Conservation (phyloP, 2,329 filamentous ascomycete genomes). For the Pezicula neosporulosa region DNA sequence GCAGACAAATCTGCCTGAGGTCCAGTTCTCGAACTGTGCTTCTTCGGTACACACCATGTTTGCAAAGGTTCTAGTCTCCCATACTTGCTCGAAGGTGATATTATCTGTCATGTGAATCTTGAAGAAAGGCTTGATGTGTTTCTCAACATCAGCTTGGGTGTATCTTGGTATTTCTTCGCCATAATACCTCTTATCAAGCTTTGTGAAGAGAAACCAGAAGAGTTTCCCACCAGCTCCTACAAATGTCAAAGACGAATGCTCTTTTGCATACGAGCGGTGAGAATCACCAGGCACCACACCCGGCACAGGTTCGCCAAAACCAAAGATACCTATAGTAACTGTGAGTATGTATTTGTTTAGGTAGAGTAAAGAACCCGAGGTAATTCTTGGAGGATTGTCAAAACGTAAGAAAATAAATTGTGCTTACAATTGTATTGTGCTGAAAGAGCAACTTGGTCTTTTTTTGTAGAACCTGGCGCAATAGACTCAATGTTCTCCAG, state of each 20-base stretch:
- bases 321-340: constrained; percentile 2
- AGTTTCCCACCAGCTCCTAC: constrained; percentile 3
- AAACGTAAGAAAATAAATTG: no score
- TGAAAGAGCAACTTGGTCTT: constrained; percentile 15
- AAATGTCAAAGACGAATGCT: constrained; percentile 4
- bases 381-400: no score
- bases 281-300: constrained; percentile 3
- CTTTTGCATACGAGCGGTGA: constrained; percentile 6
- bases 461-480: constrained; percentile 12
- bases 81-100: constrained; percentile 7
- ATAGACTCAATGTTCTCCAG: constrained; percentile 13
- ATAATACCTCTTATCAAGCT: constrained; percentile 10
- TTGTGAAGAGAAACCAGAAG: constrained; percentile 12
- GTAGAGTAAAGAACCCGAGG: no score
- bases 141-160: constrained; percentile 7
- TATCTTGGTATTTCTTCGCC: constrained; percentile 10
- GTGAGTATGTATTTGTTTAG: no score
- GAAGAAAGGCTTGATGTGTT: constrained; percentile 6
- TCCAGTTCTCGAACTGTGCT: constrained; percentile 11
- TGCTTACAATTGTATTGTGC: constrained; percentile 5
- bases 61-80: constrained; percentile 2
- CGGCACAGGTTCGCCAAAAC: constrained; percentile 1
- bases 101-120: constrained; percentile 8
- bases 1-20: constrained; percentile 12
- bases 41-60: constrained; percentile 12